Base-by-base conservation (phyloP, 371 early-diverging fungal species). In the Zychaea mexicana region DNA sequence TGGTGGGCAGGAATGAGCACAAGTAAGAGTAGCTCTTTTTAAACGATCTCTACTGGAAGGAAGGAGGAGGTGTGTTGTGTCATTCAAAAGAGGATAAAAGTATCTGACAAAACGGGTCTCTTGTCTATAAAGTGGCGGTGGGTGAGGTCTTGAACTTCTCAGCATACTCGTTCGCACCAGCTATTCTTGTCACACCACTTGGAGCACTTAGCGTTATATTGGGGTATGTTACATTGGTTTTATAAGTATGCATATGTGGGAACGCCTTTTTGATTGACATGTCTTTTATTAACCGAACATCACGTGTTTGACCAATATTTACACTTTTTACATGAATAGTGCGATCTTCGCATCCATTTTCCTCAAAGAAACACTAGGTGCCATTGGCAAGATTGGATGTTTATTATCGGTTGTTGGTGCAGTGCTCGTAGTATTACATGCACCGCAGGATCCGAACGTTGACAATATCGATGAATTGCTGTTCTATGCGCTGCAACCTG, bases 1-100 rank as follows among this genome's bases (percentile, higher is more conserved):
- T 96, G 97, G 97, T 96, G 96, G 92, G 78, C 84, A 36, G 97
- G 97, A 57, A 94, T 94, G 88, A 67, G 85, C 15, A 91, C 92
- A 66, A 95, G 90, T 91, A 47, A 47, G 55, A n/a, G 15, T 17
- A 42, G n/a, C n/a, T n/a, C n/a, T n/a, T n/a, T n/a, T n/a, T n/a
- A 42, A 42, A 42, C 15, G 42, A 3, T 42, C n/a, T 12, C 15
- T 42, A 42, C n/a, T 17, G 4, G n/a, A 33, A 33, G 12, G 12
- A 33, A 12, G 12, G 12, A 15, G 15, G 42, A 42, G 42, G n/a
- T 13, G 42, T 2, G 13, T 42, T 36, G 10, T 2, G 15, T 36
- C 15, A 15, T 36, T 36, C 2, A 36, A 36, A 15, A 10, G 10
- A 8, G 15, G 36, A 15, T 36, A 10, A n/a, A n/a, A 10, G 36